Evolutionary conservation across 345 rosid species (phyloP), one percentile per base, ranked within the genome.

Genomic region (Mallotus nudiflorus): DNA sequence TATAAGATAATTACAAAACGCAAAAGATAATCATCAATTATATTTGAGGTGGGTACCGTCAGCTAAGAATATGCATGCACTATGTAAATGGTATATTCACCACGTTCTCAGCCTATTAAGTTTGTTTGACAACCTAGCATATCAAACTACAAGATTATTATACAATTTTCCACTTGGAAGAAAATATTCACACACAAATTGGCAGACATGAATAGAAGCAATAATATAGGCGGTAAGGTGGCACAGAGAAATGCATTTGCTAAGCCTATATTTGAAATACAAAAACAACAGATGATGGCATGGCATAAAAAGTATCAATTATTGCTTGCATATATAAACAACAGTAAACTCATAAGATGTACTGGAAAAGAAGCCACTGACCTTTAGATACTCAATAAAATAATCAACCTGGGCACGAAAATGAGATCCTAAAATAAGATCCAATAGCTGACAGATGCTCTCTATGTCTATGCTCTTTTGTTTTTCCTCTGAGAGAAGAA

Each of bases 401-500:
- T 68, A 77, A 64, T 77, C 81, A 63, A 77, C 77, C 52, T 77
- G 81, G 39, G 71, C 73, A 28, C 63, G 77, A 9, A 67, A 77
- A 8, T 72, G 77, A 22, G 73, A 65, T 73, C 81, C 81, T 65
- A 77, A 68, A 28, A 72, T 70, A 67, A 77, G 81, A 50, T 77
- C 81, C 69, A 77, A 61, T 44, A 77, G 68, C 37, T 67, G 81
- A 72, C 81, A 73, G 70, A 77, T 77, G 74, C 81, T 77, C 68
- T 77, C 81, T 63, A 77, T 72, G 73, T 77, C 81, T 63, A 77
- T 77, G 37, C 81, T 77, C 73, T 77, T 77, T 40, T 77, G 81
- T 73, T 77, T 77, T 67, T 77, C 81, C 81, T 77, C 81, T 77
- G 77, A 55, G 33, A 4, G 15, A 16, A 51, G 18, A 5, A 27